Percentiles rank a stretch among this genome's conserved stretches.
Conservation (phyloP, 768 basidiomycete genomes). For the Leccinum boreale region DNA sequence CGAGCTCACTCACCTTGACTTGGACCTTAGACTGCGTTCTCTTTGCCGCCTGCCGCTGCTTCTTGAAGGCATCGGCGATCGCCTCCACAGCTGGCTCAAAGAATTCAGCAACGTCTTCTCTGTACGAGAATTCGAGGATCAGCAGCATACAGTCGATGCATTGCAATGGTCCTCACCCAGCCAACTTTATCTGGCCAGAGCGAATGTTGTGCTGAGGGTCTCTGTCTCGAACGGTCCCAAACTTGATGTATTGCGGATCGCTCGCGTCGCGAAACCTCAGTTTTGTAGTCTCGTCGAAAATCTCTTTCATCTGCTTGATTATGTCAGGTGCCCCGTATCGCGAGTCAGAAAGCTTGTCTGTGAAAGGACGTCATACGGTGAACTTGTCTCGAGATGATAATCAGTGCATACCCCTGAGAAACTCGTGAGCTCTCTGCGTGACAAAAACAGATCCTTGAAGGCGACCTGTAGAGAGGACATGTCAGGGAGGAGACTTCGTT, state of each 20-base stretch:
- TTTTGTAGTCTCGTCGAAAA: constrained; percentile 37
- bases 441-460: constrained; percentile 39
- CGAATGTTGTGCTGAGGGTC: constrained; percentile 33
- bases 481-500: background rate
- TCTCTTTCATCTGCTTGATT: constrained; percentile 29
- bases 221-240: constrained; percentile 35
- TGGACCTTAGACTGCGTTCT: constrained; percentile 15
- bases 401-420: constrained; percentile 24
- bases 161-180: constrained; percentile 32
- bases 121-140: constrained; percentile 2
- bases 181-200: constrained; percentile 35
- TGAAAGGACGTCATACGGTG: background rate
- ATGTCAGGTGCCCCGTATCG: constrained; percentile 27
- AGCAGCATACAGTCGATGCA: background rate
- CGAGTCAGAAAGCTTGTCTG: constrained; percentile 31
- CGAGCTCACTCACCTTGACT: constrained; percentile 19
- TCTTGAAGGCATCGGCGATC: constrained; percentile 33
- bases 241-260: constrained; percentile 37
- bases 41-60: constrained; percentile 22
- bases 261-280: constrained; percentile 36
- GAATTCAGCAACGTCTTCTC: constrained; percentile 35
- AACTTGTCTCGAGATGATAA: background rate
- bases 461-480: constrained; percentile 31
- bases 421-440: constrained; percentile 24
- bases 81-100: constrained; percentile 43